Evolutionary conservation across 345 rosid genomes (phyloP).

Genomic region (Moringa oleifera): DNA sequence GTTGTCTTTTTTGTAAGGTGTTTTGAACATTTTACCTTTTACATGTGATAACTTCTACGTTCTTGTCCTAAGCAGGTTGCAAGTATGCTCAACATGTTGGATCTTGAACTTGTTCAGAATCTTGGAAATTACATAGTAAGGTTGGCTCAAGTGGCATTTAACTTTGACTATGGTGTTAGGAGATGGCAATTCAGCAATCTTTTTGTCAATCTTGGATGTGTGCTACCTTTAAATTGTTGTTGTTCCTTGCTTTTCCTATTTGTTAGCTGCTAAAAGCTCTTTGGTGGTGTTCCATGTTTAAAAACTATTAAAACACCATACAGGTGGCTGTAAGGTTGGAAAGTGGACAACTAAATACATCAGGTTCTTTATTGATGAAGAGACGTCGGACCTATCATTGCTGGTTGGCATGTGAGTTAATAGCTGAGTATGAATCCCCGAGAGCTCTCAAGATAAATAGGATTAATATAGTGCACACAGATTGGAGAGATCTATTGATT

Average conservation of each 20-base stretch:
- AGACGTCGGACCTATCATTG: neutral
- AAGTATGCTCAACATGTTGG: slow-evolving; percentile 73
- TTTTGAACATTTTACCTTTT: neutral
- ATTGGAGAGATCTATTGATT: no score
- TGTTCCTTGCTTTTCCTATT: neutral
- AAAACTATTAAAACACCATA: neutral
- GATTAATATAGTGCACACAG: no score
- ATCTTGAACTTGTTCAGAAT: slow-evolving; percentile 59
- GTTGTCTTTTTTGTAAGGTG: neutral
- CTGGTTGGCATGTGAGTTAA: neutral
- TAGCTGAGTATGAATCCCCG: neutral
- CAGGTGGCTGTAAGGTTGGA: neutral
- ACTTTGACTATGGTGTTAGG: neutral
- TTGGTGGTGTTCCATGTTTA: neutral
- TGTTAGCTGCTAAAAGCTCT: neutral
- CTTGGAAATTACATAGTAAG: slow-evolving; percentile 90
- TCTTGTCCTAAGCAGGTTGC: slow-evolving; percentile 52
- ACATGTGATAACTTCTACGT: neutral
- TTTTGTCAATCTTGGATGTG: neutral
- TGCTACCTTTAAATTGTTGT: neutral
- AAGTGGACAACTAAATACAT: neutral
- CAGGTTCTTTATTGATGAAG: neutral
- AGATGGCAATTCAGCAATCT: neutral
- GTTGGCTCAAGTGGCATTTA: slow-evolving; percentile 27
- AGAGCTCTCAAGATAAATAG: neutral